Evolutionary conservation across 1,139 yeast species (phyloP).

Genomic region (Arxiozyma slooffiae): DNA sequence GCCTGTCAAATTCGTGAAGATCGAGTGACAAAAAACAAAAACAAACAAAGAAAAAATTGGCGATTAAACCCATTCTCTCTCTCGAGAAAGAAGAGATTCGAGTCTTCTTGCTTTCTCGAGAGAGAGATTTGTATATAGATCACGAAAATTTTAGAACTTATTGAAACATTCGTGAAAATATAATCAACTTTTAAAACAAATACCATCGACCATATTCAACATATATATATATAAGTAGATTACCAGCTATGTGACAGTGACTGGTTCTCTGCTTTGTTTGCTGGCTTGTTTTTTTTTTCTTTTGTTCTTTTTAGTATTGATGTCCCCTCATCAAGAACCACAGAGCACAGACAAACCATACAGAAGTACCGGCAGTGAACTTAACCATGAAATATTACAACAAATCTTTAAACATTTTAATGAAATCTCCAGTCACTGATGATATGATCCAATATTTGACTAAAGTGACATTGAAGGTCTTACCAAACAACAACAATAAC

Average conservation of each 20-base stretch:
- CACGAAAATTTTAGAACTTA: not conserved
- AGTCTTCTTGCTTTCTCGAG: too few species aligned
- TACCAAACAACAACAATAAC: conserved; percentile 14
- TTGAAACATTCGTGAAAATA: not conserved
- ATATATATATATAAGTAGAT: not conserved
- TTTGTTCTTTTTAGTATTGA: not conserved
- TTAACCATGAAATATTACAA: conserved; percentile 20
- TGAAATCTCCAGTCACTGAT: conserved; percentile 30
- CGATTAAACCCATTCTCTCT: too few species aligned
- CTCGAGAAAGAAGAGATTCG: not conserved
- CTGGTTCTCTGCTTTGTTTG: too few species aligned
- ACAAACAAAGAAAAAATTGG: too few species aligned
- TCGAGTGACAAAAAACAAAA: not conserved
- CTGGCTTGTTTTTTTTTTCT: too few species aligned
- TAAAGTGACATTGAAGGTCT: conserved; percentile 23
- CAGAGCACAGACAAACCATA: not conserved
- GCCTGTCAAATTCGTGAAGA: not conserved
- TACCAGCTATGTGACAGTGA: too few species aligned
- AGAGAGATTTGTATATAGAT: not conserved
- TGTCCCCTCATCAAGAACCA: not conserved
- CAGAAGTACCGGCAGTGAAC: not conserved
- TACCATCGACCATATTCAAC: not conserved
- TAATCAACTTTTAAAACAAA: not conserved
- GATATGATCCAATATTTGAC: conserved; percentile 29
- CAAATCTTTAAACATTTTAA: conserved; percentile 24